A percentile compares a stretch with the other conserved stretches of the same genome.
These are phyloP conservation scores for Nicotiana sylvestris DNA, from an alignment of 257 asterid genomes.

Conservation along the genomic window DNA sequence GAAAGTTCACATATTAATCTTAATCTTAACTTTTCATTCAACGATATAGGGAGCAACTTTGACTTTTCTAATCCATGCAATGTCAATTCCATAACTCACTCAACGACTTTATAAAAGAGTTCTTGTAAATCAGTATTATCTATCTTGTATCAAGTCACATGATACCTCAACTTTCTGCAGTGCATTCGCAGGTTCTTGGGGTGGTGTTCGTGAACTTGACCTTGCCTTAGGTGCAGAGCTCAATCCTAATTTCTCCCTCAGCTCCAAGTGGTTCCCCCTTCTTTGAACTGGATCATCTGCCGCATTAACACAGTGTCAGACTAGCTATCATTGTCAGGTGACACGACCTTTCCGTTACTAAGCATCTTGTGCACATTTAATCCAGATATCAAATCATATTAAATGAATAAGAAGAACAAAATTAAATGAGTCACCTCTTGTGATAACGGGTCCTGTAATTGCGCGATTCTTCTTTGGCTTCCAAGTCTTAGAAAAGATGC, in stretches of 20 bases:
- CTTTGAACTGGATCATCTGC: conserved; percentile 68
- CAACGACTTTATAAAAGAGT: background rate
- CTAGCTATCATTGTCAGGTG: conserved; percentile 9
- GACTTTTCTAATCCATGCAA: no score
- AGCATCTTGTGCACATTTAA: background rate
- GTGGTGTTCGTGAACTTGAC: conserved; percentile 33
- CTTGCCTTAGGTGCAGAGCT: conserved; percentile 54
- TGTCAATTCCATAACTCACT: no score
- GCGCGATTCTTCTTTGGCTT: conserved; percentile 77
- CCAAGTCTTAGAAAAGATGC: conserved; percentile 89
- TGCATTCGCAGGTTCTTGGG: conserved; percentile 63
- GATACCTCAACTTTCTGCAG: conserved; percentile 89
- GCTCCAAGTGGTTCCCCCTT: conserved; percentile 82
- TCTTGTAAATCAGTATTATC: background rate
- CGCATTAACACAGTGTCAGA: conserved; percentile 23
- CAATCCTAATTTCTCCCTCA: conserved; percentile 80
- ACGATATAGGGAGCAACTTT: no score
- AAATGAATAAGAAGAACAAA: conserved; percentile 13
- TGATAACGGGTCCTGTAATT: conserved; percentile 64
- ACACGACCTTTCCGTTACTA: conserved; percentile 8
- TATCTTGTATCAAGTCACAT: background rate
- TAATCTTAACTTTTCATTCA: no score
- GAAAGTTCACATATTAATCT: no score
- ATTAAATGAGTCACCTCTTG: conserved; percentile 37
- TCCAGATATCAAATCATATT: background rate